Conservation (phyloP, 768 basidiomycete genomes). For the Pleurotus eryngii region DNA sequence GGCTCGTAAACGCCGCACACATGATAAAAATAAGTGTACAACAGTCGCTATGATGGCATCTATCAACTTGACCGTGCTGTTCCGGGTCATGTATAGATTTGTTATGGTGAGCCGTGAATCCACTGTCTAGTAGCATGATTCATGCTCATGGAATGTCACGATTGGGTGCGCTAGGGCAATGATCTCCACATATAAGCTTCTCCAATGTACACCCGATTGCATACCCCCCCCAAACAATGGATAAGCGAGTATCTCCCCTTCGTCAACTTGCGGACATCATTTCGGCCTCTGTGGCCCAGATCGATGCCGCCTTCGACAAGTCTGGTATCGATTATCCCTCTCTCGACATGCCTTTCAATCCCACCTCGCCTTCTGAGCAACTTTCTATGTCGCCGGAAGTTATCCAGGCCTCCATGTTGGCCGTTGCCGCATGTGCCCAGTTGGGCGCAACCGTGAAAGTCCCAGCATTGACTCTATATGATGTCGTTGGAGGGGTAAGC, state of each 20-base stretch:
- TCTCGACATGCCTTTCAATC: slow-evolving; percentile 22
- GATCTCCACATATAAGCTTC: too few relatives aligned
- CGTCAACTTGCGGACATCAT: slow-evolving; percentile 19
- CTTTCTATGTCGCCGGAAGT: slow-evolving; percentile 12
- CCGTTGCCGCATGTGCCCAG: slow-evolving; percentile 24
- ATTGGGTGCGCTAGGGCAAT: too few relatives aligned
- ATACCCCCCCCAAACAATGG: too few relatives aligned
- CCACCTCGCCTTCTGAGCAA: slow-evolving; percentile 15
- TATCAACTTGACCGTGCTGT: too few relatives aligned
- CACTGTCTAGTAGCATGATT: too few relatives aligned
- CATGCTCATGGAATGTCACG: too few relatives aligned
- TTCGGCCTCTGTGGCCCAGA: slow-evolving; percentile 16
- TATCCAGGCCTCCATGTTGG: slow-evolving; percentile 11
- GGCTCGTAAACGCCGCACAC: too few relatives aligned
- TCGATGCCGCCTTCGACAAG: slow-evolving; percentile 20
- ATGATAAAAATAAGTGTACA: too few relatives aligned
- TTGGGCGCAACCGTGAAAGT: slow-evolving; percentile 12
- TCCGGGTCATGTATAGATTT: too few relatives aligned
- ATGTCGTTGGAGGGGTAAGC: slow-evolving; percentile 4
- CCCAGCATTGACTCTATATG: slow-evolving; percentile 10
- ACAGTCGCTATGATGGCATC: too few relatives aligned
- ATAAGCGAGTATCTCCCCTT: not conserved
- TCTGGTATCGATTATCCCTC: slow-evolving; percentile 18
- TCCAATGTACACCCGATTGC: too few relatives aligned
- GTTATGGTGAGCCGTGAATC: too few relatives aligned